phyloP scores from a whole-genome alignment of 208 protist species.

The Trypanosoma vivax region DNA sequence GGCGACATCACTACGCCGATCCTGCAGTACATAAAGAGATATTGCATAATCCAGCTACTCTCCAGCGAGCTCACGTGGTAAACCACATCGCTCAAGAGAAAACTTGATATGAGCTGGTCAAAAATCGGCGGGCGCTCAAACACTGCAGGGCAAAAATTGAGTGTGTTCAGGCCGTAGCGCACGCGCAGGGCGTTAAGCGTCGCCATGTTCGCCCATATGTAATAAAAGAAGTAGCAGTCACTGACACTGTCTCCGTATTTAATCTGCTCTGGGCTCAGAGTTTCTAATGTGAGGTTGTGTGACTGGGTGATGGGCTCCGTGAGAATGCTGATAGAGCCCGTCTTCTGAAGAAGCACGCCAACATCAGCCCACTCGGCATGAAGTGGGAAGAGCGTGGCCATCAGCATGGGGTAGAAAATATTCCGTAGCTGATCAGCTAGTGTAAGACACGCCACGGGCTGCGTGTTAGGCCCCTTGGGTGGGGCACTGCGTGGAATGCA shows the following conservation, averaged over 20 bases:
- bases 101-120: slow-evolving; percentile 92
- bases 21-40: slow-evolving; percentile 96
- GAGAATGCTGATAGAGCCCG: slow-evolving; percentile 92
- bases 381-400: slow-evolving; percentile 92
- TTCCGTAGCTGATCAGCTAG: slow-evolving; percentile 82
- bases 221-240: slow-evolving; percentile 98
- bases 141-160: slow-evolving; percentile 92
- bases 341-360: slow-evolving; percentile 90
- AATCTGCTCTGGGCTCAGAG: slow-evolving; percentile 49
- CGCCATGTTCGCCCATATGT: slow-evolving; percentile 96
- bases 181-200: slow-evolving; percentile 93
- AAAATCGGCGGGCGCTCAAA: slow-evolving; percentile 77
- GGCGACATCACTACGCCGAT: slow-evolving; percentile 97
- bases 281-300: slow-evolving; percentile 38
- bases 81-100: slow-evolving; percentile 93
- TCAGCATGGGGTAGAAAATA: slow-evolving; percentile 98
- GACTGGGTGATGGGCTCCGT: slow-evolving; percentile 35
- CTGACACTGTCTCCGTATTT: slow-evolving; percentile 78
- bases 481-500: slow-evolving; percentile 37
- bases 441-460: slow-evolving; percentile 40
- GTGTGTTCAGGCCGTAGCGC: slow-evolving; percentile 62
- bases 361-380: slow-evolving; percentile 84
- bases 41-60: slow-evolving; percentile 95
- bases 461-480: slow-evolving; percentile 30
- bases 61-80: slow-evolving; percentile 94